A percentile compares a stretch with the other conserved stretches of the same genome.
Evolutionary conservation across 805 yeast genomes (phyloP).

Genomic region (Myxozyma mucilagina): DNA sequence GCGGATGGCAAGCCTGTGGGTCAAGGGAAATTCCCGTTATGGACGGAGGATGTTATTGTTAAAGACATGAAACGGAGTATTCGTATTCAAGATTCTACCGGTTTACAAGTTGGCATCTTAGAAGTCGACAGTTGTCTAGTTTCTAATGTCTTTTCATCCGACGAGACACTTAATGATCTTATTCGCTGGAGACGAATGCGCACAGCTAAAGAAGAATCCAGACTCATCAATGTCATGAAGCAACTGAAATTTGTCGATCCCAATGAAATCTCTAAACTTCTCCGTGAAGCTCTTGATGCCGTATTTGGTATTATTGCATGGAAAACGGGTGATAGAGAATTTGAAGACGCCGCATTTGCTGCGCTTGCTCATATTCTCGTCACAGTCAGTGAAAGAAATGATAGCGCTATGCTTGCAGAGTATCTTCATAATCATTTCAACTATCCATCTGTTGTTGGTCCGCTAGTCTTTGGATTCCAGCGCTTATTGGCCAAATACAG

Average conservation of each 20-base stretch:
- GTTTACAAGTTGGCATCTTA: slow-evolving; percentile 10
- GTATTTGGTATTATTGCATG: slow-evolving; percentile 46
- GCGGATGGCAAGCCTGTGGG: slow-evolving; percentile 63
- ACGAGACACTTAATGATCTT: slow-evolving; percentile 19
- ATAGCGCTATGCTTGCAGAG: slow-evolving; percentile 28
- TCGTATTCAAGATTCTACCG: slow-evolving; percentile 1
- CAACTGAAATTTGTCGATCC: slow-evolving; percentile 50
- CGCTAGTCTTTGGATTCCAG: slow-evolving; percentile 18
- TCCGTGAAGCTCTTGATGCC: slow-evolving; percentile 37
- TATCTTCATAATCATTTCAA: slow-evolving; percentile 35
- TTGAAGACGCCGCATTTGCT: slow-evolving; percentile 35
- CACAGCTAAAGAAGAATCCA: slow-evolving; percentile 6
- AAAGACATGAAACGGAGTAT: slow-evolving; percentile 17
- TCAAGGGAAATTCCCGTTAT: slow-evolving; percentile 51
- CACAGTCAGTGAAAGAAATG: slow-evolving; percentile 29
- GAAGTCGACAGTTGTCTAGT: slow-evolving; percentile 19
- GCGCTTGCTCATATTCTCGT: slow-evolving; percentile 36
- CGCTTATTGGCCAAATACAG: slow-evolving; percentile 16
- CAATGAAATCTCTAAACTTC: slow-evolving; percentile 51
- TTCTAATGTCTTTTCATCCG: slow-evolving; percentile 23
- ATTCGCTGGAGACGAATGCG: slow-evolving; percentile 24
- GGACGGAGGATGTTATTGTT: slow-evolving; percentile 33
- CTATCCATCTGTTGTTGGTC: slow-evolving; percentile 27
- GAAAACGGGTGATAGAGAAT: slow-evolving; percentile 38
- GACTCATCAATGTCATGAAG: slow-evolving; percentile 12